Conservation (phyloP, 225 moss, liverwort and hornwort genomes). For the Neckera pumila region DNA sequence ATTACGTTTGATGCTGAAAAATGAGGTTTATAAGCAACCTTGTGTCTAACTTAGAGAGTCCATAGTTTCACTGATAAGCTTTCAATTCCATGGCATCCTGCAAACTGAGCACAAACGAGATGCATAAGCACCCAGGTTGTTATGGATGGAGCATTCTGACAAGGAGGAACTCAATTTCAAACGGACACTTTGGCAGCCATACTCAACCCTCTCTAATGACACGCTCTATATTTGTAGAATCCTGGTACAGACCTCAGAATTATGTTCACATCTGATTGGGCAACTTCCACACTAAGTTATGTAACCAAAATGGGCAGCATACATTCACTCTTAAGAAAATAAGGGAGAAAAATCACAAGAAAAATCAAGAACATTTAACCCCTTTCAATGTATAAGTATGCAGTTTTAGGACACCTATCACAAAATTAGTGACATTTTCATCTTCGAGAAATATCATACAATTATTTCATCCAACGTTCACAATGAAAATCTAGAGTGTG, state of each 20-base stretch:
- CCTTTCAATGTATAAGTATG: neutral
- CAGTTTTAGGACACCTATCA: accelerated
- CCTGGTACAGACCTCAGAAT: neutral
- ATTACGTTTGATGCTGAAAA: too few species aligned
- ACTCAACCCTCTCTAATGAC: too few species aligned
- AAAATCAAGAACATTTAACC: neutral
- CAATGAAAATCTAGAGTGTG: neutral
- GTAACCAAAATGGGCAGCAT: neutral
- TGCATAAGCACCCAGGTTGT: neutral
- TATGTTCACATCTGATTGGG: too few species aligned
- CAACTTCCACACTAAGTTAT: neutral
- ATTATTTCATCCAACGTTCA: accelerated
- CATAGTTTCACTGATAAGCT: neutral
- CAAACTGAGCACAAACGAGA: neutral
- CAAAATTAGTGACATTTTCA: neutral
- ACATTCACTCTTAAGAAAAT: neutral
- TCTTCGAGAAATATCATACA: accelerated
- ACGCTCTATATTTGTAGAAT: neutral
- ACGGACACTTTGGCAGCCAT: neutral
- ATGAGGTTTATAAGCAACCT: neutral
- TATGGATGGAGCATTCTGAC: neutral
- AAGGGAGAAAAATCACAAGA: neutral
- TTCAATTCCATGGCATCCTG: constrained; percentile 74
- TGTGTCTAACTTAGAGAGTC: neutral
- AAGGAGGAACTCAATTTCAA: neutral